These are phyloP conservation scores for Vitellaria paradoxa DNA, from an alignment of 179 eudicot genomes.

Conservation along the genomic window DNA sequence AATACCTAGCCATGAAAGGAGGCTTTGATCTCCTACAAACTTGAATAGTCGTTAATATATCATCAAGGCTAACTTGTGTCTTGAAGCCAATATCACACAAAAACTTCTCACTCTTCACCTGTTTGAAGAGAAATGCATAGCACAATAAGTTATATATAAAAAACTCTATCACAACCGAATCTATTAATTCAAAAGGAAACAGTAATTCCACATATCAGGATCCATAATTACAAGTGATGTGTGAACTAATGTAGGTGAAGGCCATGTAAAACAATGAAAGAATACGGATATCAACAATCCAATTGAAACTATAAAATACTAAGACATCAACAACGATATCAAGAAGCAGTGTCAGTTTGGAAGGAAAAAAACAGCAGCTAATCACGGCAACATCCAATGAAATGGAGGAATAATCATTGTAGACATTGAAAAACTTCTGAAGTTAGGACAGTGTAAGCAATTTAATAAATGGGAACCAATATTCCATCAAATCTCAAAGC, in stretches of 20 bases:
- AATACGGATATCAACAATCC: not conserved
- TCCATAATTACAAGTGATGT: not conserved
- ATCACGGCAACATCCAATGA: not conserved
- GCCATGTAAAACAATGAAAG: not conserved
- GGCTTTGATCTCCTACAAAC: constrained; percentile 56
- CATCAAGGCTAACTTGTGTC: constrained; percentile 69
- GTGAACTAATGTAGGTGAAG: not conserved
- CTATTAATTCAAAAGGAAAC: not conserved
- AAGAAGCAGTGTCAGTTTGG: not conserved
- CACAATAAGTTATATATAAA: constrained; percentile 3
- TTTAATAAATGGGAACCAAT: not conserved
- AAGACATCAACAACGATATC: not conserved
- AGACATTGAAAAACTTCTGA: not conserved
- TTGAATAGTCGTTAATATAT: constrained; percentile 54
- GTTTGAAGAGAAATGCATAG: constrained; percentile 25
- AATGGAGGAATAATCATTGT: not conserved
- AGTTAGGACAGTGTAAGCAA: not conserved
- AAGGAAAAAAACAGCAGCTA: not conserved
- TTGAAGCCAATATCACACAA: constrained; percentile 68
- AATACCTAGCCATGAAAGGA: constrained; percentile 73
- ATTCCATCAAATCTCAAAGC: not conserved
- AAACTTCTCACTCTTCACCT: constrained; percentile 68
- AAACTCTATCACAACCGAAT: not conserved
- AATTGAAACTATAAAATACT: not conserved
- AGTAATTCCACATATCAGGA: not conserved